phyloP scores from a whole-genome alignment of 2,329 filamentous ascomycete species.

The Chrysoporthe puriensis region DNA sequence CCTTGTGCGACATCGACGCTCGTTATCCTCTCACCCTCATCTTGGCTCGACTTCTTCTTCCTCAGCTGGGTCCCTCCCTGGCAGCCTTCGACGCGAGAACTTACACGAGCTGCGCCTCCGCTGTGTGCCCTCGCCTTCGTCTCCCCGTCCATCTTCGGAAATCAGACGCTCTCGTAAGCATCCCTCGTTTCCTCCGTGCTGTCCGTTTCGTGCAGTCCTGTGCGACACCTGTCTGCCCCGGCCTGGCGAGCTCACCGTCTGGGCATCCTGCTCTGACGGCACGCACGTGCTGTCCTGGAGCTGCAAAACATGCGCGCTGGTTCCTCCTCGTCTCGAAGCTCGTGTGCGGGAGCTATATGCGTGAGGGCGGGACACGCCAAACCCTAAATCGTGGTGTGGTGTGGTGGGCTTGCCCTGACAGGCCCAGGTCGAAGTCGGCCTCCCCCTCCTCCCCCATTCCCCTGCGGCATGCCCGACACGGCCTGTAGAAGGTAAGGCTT shows the following conservation, averaged over 20 bases:
- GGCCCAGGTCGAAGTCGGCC: background rate
- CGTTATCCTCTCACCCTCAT: background rate
- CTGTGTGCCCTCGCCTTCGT: background rate
- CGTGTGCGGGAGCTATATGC: background rate
- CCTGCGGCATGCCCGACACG: slow-evolving; percentile 1
- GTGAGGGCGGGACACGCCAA: background rate
- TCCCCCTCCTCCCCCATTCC: background rate
- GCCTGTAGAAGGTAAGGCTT: slow-evolving; percentile 4
- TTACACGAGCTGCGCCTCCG: background rate
- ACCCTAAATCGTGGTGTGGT: background rate
- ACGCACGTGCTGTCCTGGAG: background rate
- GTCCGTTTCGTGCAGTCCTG: background rate
- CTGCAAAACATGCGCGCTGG: background rate
- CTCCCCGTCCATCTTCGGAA: background rate
- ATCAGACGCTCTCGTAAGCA: background rate
- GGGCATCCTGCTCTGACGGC: background rate
- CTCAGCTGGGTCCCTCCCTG: background rate
- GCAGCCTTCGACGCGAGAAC: background rate
- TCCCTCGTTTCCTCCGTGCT: background rate
- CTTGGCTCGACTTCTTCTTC: background rate
- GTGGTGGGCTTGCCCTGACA: background rate
- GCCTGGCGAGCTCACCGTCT: background rate
- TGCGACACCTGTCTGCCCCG: background rate
- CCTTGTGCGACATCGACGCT: background rate
- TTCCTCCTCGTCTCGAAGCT: background rate